Evolutionary conservation across 345 rosid species (phyloP), one percentile per base, ranked within the genome.

Genomic region (Firmiana major): DNA sequence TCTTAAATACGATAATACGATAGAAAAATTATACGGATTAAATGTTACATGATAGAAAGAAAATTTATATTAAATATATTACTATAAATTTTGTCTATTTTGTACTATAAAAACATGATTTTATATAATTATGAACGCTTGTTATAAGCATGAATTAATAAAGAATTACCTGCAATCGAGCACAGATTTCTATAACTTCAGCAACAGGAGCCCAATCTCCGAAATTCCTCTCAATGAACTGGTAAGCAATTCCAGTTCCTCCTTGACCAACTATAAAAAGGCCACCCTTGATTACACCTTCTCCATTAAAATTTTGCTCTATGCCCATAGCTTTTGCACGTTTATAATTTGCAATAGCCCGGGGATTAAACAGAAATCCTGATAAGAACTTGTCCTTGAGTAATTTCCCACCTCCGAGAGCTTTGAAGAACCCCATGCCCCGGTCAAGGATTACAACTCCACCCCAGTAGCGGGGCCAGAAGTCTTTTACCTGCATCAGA

Each of bases 391-490:
- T 91, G 46, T 89, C 91, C 78, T 89, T 91, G 7, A 85, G 86
- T 64, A 90, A 78, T 65, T 80, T 80, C 60, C 93, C 93, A 13
- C 91, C 91, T 6, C 92, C 93, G 4, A 91, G 89, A 53, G 96
- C 89, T 79, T 86, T 87, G 83, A 89, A 88, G 85, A 89, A 88
- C 46, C 83, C 89, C 90, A 83, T 85, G n/a, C 79, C 71, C 24
- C 79, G 83, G 66, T 91, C 93, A 15, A 72, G 79, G 75, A 83
- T 68, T 60, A 88, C 88, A 26, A 75, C 82, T 9, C 93, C 92
- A 0, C 93, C 93, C 92, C 93, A 91, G 65, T 89, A 91, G 24
- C 89, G 80, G 8, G 93, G 96, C 93, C 96, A 88, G 82, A 89
- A 89, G 82, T 88, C 86, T 75, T 83, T 86, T 48, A 89, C 86